These are phyloP conservation scores for Petunia hybrid DNA, from an alignment of 305 asterid genomes.

Conservation along the genomic window DNA sequence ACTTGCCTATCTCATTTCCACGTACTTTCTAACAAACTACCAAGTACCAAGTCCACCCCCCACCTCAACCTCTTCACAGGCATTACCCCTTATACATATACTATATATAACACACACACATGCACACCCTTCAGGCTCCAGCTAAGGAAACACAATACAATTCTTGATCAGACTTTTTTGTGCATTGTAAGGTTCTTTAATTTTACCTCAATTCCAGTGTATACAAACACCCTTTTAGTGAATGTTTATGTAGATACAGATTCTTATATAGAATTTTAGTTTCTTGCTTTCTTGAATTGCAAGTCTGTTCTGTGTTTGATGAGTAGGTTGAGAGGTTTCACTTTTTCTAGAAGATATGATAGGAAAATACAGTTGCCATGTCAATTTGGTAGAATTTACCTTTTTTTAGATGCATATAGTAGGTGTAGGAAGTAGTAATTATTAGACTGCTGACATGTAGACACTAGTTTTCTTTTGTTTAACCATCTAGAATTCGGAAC, in stretches of 20 bases:
- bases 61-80: neutral
- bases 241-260: neutral
- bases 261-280: neutral
- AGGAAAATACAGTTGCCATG: neutral
- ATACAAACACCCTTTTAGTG: too few relatives aligned
- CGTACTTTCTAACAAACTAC: neutral
- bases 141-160: neutral
- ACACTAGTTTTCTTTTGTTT: too few relatives aligned
- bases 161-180: neutral
- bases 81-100: neutral
- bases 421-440: neutral
- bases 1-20: neutral
- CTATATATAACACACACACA: neutral
- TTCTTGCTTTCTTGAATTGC: neutral
- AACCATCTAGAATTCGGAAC: too few relatives aligned
- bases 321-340: neutral
- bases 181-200: neutral
- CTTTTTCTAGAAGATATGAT: neutral
- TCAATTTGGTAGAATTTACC: constrained; percentile 18
- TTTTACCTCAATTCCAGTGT: too few relatives aligned
- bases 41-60: neutral
- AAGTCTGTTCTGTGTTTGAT: neutral
- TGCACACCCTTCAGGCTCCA: neutral
- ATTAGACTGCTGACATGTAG: neutral
- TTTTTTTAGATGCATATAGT: neutral